Percentiles rank a stretch among this genome's conserved stretches.
Conservation (phyloP, 208 protist species). For the Leishmania turanica region DNA sequence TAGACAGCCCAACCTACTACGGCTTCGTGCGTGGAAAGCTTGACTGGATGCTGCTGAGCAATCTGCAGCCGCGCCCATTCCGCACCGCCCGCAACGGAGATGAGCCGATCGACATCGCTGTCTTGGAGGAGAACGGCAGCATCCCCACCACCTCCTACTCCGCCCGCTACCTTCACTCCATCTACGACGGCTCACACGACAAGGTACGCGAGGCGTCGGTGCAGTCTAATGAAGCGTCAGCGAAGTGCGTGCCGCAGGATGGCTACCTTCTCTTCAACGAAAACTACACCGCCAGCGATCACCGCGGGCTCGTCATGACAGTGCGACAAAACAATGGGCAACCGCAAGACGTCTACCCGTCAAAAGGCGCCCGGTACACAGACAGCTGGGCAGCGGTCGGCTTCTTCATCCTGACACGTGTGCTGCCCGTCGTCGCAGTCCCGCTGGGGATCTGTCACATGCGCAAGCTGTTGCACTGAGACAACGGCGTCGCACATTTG, state of each 20-base stretch:
- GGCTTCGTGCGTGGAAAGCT: constrained; percentile 74
- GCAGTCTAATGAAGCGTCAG: constrained; percentile 15
- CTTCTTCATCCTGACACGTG: constrained; percentile 41
- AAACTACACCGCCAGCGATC: constrained; percentile 59
- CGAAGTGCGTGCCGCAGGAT: constrained; percentile 28
- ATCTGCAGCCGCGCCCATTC: constrained; percentile 38
- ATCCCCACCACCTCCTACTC: constrained; percentile 29
- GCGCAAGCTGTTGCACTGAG: not conserved
- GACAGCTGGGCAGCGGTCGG: constrained; percentile 17
- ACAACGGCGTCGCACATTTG: not conserved
- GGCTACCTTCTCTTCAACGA: constrained; percentile 84
- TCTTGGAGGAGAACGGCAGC: constrained; percentile 31
- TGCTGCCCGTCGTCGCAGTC: constrained; percentile 19
- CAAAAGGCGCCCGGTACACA: constrained; percentile 58
- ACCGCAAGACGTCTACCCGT: constrained; percentile 44
- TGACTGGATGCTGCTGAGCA: constrained; percentile 82
- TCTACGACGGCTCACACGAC: constrained; percentile 18
- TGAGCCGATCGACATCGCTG: constrained; percentile 30
- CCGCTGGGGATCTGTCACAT: constrained; percentile 26
- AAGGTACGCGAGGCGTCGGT: constrained; percentile 12
- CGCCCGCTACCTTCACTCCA: constrained; percentile 23
- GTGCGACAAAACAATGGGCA: constrained; percentile 44
- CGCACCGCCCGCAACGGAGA: constrained; percentile 21
- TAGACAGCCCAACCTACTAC: constrained; percentile 58
- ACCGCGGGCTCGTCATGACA: constrained; percentile 69